Percentiles rank a stretch among this genome's conserved stretches.
Evolutionary conservation across 2,329 filamentous ascomycete genomes (phyloP).

Genomic region (Sphaceloma murrayae): DNA sequence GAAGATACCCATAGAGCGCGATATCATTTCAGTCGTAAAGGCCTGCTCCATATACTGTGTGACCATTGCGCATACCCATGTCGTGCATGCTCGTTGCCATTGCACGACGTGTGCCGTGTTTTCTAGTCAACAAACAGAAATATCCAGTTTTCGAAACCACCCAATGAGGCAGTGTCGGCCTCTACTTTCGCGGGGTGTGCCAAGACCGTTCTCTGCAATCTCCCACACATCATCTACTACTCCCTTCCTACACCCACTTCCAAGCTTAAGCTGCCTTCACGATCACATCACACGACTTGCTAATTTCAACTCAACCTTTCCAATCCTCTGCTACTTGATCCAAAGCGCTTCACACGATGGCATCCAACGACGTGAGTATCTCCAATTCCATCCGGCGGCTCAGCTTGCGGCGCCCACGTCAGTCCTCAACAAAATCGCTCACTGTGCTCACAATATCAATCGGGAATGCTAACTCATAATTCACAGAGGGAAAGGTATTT

Average conservation of each 20-base stretch:
- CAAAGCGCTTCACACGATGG: constrained; percentile 8
- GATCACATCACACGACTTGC: constrained; percentile 12
- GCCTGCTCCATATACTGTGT: constrained; percentile 7
- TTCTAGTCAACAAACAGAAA: constrained; percentile 10
- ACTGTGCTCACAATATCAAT: constrained; percentile 6
- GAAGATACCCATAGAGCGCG: no score
- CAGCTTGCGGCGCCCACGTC: constrained; percentile 9
- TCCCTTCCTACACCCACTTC: constrained; percentile 2
- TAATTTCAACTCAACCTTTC: background rate
- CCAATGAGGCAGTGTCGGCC: constrained; percentile 8
- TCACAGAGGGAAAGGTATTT: constrained; percentile 42
- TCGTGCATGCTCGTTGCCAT: background rate
- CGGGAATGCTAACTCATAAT: constrained; percentile 12
- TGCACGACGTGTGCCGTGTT: constrained; percentile 8
- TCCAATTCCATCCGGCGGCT: background rate
- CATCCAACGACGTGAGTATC: constrained; percentile 14
- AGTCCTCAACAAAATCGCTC: constrained; percentile 19
- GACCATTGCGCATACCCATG: background rate
- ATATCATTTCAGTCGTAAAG: no score
- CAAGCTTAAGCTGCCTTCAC: constrained; percentile 8
- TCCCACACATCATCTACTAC: constrained; percentile 4
- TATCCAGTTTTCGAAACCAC: background rate
- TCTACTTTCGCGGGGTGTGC: background rate
- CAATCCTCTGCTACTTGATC: constrained; percentile 1
- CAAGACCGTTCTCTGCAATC: constrained; percentile 4